Percentiles rank a stretch among this genome's conserved stretches.
Conservation (phyloP, 1,139 yeast genomes). For the Geotrichum cucujoidarum region DNA sequence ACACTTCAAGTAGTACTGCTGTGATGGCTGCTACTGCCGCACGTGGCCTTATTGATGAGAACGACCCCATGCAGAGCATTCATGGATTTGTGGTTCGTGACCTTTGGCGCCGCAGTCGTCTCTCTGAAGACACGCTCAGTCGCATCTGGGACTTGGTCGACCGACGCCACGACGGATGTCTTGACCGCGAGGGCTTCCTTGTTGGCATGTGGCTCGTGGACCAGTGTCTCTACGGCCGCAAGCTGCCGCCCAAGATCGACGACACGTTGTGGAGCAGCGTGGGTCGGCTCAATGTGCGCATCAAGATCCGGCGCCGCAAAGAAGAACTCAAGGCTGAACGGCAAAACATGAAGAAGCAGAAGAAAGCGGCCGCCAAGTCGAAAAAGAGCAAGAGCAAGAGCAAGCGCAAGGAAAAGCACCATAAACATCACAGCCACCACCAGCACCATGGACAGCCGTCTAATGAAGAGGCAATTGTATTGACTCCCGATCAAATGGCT, state of each 20-base stretch:
- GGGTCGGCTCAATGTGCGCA: conserved; percentile 40
- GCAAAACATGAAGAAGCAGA: conserved; percentile 1
- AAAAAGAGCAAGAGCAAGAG: background rate
- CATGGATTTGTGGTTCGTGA: conserved; percentile 68
- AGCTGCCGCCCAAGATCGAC: conserved; percentile 59
- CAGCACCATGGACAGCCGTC: background rate
- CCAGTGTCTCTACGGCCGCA: conserved; percentile 90
- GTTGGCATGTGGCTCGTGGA: conserved; percentile 97
- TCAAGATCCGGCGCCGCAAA: conserved; percentile 30
- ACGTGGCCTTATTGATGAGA: conserved; percentile 37
- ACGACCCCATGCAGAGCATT: conserved; percentile 43
- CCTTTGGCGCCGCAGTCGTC: conserved; percentile 72
- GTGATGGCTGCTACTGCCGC: conserved; percentile 6
- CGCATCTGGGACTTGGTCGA: conserved; percentile 81
- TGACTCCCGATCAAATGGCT: background rate
- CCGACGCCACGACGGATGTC: conserved; percentile 65
- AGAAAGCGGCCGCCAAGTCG: background rate
- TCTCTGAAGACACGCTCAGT: conserved; percentile 58
- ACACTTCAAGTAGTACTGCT: background rate
- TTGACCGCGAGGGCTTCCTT: conserved; percentile 74
- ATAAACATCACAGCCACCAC: background rate
- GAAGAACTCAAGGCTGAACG: conserved; percentile 12
- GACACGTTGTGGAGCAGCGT: conserved; percentile 40
- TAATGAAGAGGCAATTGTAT: background rate
- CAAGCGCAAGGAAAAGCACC: background rate